A percentile compares a stretch with the other conserved stretches of the same genome.
These are phyloP conservation scores for Citrus reticulata DNA, from an alignment of 345 rosid genomes.

Conservation along the genomic window DNA sequence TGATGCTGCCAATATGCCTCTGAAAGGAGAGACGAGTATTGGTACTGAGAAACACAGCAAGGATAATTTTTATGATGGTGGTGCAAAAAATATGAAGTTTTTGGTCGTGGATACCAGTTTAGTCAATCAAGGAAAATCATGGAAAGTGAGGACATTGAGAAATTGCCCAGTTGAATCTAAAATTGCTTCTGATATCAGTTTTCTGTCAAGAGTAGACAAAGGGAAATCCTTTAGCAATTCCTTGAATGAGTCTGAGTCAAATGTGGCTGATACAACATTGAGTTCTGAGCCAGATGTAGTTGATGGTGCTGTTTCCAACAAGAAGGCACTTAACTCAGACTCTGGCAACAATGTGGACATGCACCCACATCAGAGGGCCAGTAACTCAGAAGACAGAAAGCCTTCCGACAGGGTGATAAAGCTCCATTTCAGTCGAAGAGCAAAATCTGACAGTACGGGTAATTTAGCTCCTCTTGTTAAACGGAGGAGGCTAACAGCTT, in stretches of 20 bases:
- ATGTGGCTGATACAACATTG: neutral
- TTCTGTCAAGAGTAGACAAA: conserved; percentile 13
- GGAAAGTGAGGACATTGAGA: conserved; percentile 38
- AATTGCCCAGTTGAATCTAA: conserved; percentile 30
- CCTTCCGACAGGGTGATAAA: conserved; percentile 32
- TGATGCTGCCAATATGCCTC: conserved; percentile 20
- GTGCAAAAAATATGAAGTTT: conserved; percentile 30
- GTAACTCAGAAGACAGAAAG: conserved; percentile 20
- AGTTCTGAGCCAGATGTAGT: conserved; percentile 4
- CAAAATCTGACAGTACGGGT: conserved; percentile 32
- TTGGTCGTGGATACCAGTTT: conserved; percentile 61
- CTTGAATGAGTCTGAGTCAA: conserved; percentile 8
- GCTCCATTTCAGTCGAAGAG: conserved; percentile 40
- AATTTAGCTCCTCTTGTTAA: conserved; percentile 40
- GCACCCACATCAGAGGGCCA: conserved; percentile 12
- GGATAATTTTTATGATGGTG: conserved; percentile 1
- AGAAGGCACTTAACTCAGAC: conserved; percentile 21
- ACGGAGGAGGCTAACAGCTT: conserved; percentile 51
- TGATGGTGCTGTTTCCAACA: conserved; percentile 18
- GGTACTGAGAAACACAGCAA: conserved; percentile 1
- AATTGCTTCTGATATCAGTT: conserved; percentile 17
- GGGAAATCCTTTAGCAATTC: conserved; percentile 16
- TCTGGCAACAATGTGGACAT: conserved; percentile 27
- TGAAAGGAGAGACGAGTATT: conserved; percentile 26
- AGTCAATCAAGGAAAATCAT: conserved; percentile 29